A percentile compares a stretch with the other conserved stretches of the same genome.
These are phyloP conservation scores for Talaromyces sp. DNA, from an alignment of 2,329 filamentous ascomycete species.

Conservation along the genomic window DNA sequence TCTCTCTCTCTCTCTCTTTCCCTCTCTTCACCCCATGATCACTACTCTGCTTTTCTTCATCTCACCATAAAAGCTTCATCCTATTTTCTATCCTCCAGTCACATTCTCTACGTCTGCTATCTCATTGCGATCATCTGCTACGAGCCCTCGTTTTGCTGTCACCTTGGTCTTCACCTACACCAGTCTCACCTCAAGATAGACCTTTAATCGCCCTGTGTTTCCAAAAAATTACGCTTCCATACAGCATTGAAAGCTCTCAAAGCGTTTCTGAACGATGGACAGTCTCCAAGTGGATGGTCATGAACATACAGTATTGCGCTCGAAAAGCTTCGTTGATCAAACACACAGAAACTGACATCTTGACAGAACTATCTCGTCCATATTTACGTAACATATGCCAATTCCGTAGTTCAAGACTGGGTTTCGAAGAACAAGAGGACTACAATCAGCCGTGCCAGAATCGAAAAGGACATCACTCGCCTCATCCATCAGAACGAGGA, in stretches of 20 bases:
- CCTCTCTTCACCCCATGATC: neutral
- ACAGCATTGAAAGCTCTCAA: neutral
- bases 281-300: neutral
- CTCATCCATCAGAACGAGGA: conserved; percentile 14
- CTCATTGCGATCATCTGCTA: neutral
- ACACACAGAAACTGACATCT: neutral
- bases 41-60: neutral
- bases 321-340: neutral
- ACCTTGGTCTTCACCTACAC: neutral
- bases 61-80: neutral
- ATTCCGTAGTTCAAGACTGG: conserved; percentile 12
- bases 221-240: neutral
- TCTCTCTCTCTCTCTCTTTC: neutral
- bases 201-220: neutral
- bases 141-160: neutral
- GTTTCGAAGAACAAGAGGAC: conserved; percentile 9
- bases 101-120: neutral
- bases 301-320: neutral
- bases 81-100: neutral
- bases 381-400: conserved; percentile 19
- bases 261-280: neutral
- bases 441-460: conserved; percentile 16
- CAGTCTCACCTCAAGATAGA: neutral
- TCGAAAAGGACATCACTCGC: conserved; percentile 18
- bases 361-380: conserved; percentile 11